Conservation (phyloP, 192 early-diverging fungal genomes). For the Coemansia sp. region DNA sequence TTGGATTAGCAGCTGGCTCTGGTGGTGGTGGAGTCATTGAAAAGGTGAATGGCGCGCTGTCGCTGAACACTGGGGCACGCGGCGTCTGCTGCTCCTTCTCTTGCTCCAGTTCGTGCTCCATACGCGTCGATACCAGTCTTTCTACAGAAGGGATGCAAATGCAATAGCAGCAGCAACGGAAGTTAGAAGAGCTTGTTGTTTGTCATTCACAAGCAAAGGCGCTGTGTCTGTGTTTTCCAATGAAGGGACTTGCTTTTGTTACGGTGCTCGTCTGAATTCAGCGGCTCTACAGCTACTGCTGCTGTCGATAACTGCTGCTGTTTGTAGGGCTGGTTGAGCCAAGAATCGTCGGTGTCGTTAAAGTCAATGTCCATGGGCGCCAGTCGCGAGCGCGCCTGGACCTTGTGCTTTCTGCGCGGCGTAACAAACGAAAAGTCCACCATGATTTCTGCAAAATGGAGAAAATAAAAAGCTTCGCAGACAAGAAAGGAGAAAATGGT, state of each 20-base stretch:
- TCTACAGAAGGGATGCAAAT: constrained; percentile 17
- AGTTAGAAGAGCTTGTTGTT: too few species aligned
- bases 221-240: too few species aligned
- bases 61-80: constrained; percentile 10
- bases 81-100: neutral
- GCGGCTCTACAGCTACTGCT: neutral
- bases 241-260: constrained; percentile 25
- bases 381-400: constrained; percentile 21
- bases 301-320: neutral
- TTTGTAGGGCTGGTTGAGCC: constrained; percentile 24
- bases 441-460: constrained; percentile 13
- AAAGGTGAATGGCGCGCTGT: constrained; percentile 40
- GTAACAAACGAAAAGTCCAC: constrained; percentile 41
- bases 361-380: constrained; percentile 50
- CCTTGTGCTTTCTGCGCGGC: constrained; percentile 5
- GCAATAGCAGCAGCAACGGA: too few species aligned
- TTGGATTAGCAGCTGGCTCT: neutral
- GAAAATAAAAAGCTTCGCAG: too few species aligned
- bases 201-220: neutral
- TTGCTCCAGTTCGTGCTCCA: constrained; percentile 5
- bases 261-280: constrained; percentile 13
- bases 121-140: constrained; percentile 4
- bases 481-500: neutral
- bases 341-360: constrained; percentile 37
- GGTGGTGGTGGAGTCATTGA: constrained; percentile 14